Percentiles rank a stretch among this genome's conserved stretches.
Conservation (phyloP, 495 filamentous ascomycete species). For the Penicillium desertorum region DNA sequence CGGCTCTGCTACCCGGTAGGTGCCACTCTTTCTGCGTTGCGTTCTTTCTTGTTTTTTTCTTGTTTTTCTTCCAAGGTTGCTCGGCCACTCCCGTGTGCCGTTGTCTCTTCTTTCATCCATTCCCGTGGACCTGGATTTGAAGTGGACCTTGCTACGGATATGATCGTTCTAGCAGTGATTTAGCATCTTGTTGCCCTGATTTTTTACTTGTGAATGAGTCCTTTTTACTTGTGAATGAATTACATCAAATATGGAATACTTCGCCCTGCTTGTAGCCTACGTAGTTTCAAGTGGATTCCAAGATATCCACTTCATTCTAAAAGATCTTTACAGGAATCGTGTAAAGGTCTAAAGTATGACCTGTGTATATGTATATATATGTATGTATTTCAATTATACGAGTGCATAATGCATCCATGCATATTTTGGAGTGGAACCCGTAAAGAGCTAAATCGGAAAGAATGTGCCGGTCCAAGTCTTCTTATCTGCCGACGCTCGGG, state of each 20-base stretch:
- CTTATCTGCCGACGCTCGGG: slow-evolving; percentile 37
- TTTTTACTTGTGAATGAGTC: background rate
- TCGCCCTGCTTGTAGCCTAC: background rate
- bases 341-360: background rate
- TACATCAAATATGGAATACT: background rate
- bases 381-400: background rate
- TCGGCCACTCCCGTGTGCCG: slow-evolving; percentile 21
- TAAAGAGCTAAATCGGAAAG: slow-evolving; percentile 14
- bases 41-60: slow-evolving; percentile 22
- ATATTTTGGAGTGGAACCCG: background rate
- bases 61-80: slow-evolving; percentile 5
- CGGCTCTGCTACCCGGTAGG: slow-evolving; percentile 46
- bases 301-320: background rate
- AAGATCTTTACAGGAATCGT: background rate
- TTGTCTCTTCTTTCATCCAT: slow-evolving; percentile 1
- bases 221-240: slow-evolving; percentile 1
- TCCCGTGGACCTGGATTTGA: background rate
- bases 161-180: slow-evolving; percentile 18
- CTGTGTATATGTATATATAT: background rate
- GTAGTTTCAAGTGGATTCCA: background rate
- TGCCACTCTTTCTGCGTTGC: slow-evolving; percentile 31
- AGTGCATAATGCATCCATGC: too few species aligned
- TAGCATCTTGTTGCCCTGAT: background rate
- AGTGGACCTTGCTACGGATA: slow-evolving; percentile 12
- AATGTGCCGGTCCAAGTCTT: slow-evolving; percentile 22